These are phyloP conservation scores for Lyophyllum shimeji DNA, from an alignment of 768 basidiomycete species.

Conservation along the genomic window DNA sequence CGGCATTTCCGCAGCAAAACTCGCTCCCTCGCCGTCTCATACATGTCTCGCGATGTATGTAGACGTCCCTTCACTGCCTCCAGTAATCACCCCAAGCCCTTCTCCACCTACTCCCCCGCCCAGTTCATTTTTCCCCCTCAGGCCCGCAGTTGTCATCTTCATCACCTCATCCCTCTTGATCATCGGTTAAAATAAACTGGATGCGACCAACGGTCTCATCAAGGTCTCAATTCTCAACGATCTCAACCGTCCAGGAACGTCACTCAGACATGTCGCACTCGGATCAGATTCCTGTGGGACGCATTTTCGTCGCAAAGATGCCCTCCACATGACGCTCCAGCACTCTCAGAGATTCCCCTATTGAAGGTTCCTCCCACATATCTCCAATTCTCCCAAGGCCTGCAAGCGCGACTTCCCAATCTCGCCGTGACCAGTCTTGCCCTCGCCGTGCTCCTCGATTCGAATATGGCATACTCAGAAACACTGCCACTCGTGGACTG, in stretches of 20 bases:
- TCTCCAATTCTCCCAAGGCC: constrained; percentile 48
- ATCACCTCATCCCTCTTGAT: not conserved
- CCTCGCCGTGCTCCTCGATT: constrained; percentile 60
- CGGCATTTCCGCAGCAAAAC: not conserved
- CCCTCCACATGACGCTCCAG: constrained; percentile 47
- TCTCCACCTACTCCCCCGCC: not conserved
- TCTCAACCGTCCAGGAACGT: too few species aligned
- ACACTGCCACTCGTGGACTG: constrained; percentile 50
- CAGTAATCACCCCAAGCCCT: not conserved
- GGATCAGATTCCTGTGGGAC: constrained; percentile 31
- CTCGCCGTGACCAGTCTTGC: constrained; percentile 69
- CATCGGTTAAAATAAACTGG: not conserved
- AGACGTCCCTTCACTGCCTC: not conserved
- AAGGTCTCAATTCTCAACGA: not conserved
- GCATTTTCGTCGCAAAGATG: constrained; percentile 48
- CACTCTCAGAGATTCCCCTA: constrained; percentile 48
- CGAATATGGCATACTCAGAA: constrained; percentile 48
- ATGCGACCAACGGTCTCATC: not conserved
- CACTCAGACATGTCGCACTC: not conserved
- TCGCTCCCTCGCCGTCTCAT: not conserved
- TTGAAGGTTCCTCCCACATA: constrained; percentile 51
- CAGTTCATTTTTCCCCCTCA: too few species aligned
- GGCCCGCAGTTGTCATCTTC: not conserved
- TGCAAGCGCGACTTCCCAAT: constrained; percentile 58
- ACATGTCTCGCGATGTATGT: not conserved